Percentiles rank a stretch among this genome's conserved stretches.
Conservation (phyloP, 2,329 filamentous ascomycete species). For the Pseudogymnoascus sp. region DNA sequence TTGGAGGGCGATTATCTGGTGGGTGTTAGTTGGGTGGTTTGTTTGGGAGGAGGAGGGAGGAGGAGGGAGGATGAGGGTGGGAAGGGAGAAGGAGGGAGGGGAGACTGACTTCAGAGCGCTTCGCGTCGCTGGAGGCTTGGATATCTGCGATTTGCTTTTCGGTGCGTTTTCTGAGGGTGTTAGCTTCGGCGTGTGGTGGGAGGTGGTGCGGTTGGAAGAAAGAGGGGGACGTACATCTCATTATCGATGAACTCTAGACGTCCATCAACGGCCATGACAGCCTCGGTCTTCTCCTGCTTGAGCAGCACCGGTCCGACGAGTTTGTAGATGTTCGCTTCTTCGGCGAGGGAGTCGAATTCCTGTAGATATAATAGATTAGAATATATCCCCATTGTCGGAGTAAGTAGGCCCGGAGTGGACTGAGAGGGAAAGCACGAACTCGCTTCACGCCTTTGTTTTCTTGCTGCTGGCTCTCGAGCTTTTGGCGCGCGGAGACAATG, state of each 20-base stretch:
- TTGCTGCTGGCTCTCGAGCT: constrained; percentile 86
- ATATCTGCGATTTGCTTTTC: constrained; percentile 59
- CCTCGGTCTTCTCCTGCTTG: constrained; percentile 90
- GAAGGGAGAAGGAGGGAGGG: background rate
- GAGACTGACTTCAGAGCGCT: constrained; percentile 54
- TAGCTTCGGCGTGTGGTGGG: background rate
- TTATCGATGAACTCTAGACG: constrained; percentile 87
- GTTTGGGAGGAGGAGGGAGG: background rate
- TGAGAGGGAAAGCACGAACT: constrained; percentile 35
- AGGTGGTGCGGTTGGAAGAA: too few relatives aligned
- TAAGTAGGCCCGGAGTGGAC: background rate
- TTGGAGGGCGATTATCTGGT: background rate
- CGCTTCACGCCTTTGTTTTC: constrained; percentile 86
- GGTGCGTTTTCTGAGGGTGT: constrained; percentile 50
- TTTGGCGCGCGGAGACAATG: constrained; percentile 73
- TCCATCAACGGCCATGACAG: constrained; percentile 82
- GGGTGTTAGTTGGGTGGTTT: background rate
- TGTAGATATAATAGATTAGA: constrained; percentile 31
- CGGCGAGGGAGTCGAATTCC: constrained; percentile 75
- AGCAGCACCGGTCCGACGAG: constrained; percentile 84
- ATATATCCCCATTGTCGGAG: background rate
- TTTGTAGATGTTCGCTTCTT: constrained; percentile 91
- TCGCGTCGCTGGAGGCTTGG: constrained; percentile 57
- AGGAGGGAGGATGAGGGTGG: background rate
- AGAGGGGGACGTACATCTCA: constrained; percentile 65